Base-by-base conservation (phyloP, 257 asterid genomes). In the Solanum chilense region DNA sequence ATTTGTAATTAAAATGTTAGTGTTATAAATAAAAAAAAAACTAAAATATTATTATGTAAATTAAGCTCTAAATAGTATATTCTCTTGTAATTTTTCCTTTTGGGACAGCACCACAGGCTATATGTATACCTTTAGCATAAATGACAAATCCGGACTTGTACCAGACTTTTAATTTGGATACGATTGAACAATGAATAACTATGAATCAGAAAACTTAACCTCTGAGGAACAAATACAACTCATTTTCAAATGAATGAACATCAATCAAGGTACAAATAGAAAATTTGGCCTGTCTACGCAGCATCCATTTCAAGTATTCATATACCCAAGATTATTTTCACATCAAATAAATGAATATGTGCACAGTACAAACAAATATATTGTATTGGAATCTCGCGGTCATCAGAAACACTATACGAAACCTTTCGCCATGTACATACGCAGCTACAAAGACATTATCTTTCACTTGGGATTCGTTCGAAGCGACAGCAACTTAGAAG, bases 401-500 rank as follows among this genome's bases (percentile, higher is more conserved):
- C 60, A 27, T 29, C 44, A 80, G 37, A 16, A 23, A 29, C 11
- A 45, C 44, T 80, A 27, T 47, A 80, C 10, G n/a, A 29, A 80
- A 80, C 18, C 25, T 47, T n/a, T 80, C 66, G 12, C 66, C 68
- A 6, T 47, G 15, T 80, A 25, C n/a, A 20, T 25, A 25, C 16
- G 21, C n/a, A 78, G 39, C 84, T 45, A 44, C 25, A 73, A 45
- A 44, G 64, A 78, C 84, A 27, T 37, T 37, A 44, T 27, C 64
- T 33, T 52, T 89, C 88, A 90, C 37, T 77, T 73, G 68, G 90
- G 92, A 84, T 92, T 91, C 74, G 9, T 88, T 83, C 94, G 91
- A 73, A 96, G 92, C 29, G 97, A 89, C 82, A 89, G 92, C 31
- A 94, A 13, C 85, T 83, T 68, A 52, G 93, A 91, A 71, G 89